Evolutionary conservation across 169 alveolate species (phyloP).

Genomic region (Cryptosporidium ryanae): DNA sequence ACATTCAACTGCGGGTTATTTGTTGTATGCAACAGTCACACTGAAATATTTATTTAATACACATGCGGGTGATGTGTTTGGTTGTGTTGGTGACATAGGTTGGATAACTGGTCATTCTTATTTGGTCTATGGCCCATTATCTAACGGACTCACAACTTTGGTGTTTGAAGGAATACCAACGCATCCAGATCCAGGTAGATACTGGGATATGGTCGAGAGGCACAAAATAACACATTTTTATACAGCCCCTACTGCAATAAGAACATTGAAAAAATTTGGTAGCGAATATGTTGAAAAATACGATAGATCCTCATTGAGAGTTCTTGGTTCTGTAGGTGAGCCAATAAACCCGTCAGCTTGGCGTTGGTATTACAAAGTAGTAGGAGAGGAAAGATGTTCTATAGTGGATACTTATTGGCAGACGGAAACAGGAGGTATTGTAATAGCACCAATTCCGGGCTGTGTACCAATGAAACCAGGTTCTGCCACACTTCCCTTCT

Average conservation of each 20-base stretch:
- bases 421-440: conserved; percentile 96
- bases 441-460: conserved; percentile 92
- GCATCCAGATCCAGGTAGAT: conserved; percentile 93
- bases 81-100: conserved; percentile 96
- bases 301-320: conserved; percentile 81
- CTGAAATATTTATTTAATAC: conserved; percentile 90
- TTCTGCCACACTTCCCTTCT: conserved; percentile 91
- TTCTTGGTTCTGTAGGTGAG: conserved; percentile 92
- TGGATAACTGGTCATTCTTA: conserved; percentile 98
- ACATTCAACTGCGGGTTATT: conserved; percentile 93
- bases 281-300: conserved; percentile 81
- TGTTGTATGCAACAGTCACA: conserved; percentile 90
- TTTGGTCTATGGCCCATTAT: conserved; percentile 94
- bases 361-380: conserved; percentile 91
- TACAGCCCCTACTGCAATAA: conserved; percentile 98
- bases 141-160: conserved; percentile 92
- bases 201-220: conserved; percentile 90
- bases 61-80: conserved; percentile 89
- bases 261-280: conserved; percentile 88
- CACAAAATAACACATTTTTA: conserved; percentile 92
- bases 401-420: conserved; percentile 97
- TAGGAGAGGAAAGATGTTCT: conserved; percentile 79
- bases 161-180: conserved; percentile 95
- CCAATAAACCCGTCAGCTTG: conserved; percentile 94
- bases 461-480: conserved; percentile 92